Percentiles rank a stretch among this genome's conserved stretches.
Conservation (phyloP, 306 rosid genomes). For the Lupinus albus region DNA sequence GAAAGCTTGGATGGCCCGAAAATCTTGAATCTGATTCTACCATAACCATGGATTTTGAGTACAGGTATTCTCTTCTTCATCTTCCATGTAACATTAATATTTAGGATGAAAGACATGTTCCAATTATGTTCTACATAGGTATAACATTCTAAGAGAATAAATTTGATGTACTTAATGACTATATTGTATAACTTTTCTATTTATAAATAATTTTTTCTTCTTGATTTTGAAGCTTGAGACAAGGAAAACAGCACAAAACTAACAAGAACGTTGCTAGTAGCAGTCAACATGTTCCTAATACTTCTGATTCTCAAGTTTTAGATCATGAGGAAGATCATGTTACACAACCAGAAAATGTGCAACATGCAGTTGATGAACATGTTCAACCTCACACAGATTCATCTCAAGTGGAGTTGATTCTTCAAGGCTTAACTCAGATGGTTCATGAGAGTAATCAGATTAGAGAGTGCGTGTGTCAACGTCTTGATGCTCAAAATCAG, state of each 20-base stretch:
- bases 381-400: no score
- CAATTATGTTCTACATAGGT: not conserved
- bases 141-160: no score
- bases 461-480: no score
- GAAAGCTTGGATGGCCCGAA: conserved; percentile 89
- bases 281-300: no score
- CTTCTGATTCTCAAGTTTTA: conserved; percentile 32
- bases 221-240: conserved; percentile 52
- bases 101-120: conserved; percentile 2
- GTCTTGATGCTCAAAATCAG: no score
- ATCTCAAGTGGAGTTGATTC: no score
- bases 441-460: no score
- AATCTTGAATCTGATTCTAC: conserved; percentile 73
- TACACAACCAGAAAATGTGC: no score
- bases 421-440: no score
- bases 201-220: conserved; percentile 25
- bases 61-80: conserved; percentile 56
- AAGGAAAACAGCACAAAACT: conserved; percentile 65
- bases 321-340: no score
- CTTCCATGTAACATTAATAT: not conserved
- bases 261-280: conserved; percentile 61
- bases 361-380: no score
- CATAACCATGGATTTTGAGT: conserved; percentile 73
- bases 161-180: not conserved
- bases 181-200: not conserved